Evolutionary conservation across 345 rosid species (phyloP), one percentile per base, ranked within the genome.

Genomic region (Salix purpurea): DNA sequence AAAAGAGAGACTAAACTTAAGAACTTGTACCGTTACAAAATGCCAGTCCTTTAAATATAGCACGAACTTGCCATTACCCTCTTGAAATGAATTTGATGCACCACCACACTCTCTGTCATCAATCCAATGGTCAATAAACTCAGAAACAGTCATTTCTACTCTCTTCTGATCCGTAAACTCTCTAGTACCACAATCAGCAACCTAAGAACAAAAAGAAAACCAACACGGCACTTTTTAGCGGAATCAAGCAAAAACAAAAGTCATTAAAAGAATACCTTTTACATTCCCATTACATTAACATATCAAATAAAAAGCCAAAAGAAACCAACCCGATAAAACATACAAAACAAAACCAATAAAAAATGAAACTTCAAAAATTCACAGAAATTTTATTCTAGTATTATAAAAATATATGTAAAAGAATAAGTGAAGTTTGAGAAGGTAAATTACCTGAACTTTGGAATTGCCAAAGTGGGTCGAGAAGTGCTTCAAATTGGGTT

Each of bases 21-120:
- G 30, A 37, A 19, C 10, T 46, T 28, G 50, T 44, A 44, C 50
- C 16, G 50, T 70, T 7, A 88, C 94, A 81, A 95, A 95, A 86
- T 95, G 98, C 97, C 99, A 95, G 72, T 93, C 99, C 86, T 93
- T 95, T 78, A 95, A 79, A 88, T 94, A 94, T 12, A 91, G 86
- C 77, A 86, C 82, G 2, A 91, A 80, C 30, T 75, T 77, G 67
- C 74, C 80, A 75, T 80, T 78, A 54, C 46, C 74, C 66, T 69
- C 73, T 28, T 61, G 23, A 24, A 44, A 13, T 44, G 50, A 44
- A 44, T 12, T 56, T 1, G 76, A 79, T 42, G 60, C 71, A 70
- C 69, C 71, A 58, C 40, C 50, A 15, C 50, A 13, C 50, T 44
- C 50, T 44, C 13, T 44, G 16, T 14, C 50, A 30, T 78, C 52